Evolutionary conservation across 441 rosid genomes (phyloP).

Genomic region (Capsella rubella): DNA sequence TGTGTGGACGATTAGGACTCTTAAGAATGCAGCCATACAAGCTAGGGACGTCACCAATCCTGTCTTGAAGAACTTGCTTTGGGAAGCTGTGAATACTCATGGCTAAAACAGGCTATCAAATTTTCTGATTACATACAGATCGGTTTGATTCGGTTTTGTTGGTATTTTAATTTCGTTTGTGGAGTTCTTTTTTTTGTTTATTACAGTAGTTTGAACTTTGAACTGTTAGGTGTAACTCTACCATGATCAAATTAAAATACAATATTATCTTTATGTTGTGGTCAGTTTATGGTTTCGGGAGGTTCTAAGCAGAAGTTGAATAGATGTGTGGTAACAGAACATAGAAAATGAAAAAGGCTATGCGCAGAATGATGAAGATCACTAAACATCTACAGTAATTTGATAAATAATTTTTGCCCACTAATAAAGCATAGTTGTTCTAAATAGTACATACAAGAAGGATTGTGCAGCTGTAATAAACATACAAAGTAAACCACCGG

Average conservation of each 20-base stretch:
- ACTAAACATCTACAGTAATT: too few species aligned
- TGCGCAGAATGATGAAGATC: too few species aligned
- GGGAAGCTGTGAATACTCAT: conserved; percentile 48
- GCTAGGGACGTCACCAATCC: conserved; percentile 70
- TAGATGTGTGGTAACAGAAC: too few species aligned
- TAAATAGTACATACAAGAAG: neutral
- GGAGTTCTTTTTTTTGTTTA: neutral
- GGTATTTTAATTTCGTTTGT: conserved; percentile 21
- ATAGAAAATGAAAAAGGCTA: too few species aligned
- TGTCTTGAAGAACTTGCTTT: conserved; percentile 43
- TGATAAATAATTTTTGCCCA: neutral
- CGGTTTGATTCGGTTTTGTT: conserved; percentile 29
- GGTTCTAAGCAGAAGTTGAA: too few species aligned
- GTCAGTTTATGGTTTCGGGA: neutral
- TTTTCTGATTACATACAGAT: neutral
- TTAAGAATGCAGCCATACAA: conserved; percentile 77
- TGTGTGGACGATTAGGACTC: conserved; percentile 61
- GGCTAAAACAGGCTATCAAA: conserved; percentile 46
- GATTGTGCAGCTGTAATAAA: neutral
- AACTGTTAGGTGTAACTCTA: conserved; percentile 18
- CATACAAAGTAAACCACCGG: neutral
- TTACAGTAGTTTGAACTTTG: neutral
- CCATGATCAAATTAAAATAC: neutral
- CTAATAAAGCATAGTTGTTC: neutral
- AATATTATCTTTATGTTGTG: neutral